Evolutionary conservation across 2,329 filamentous ascomycete genomes (phyloP), one percentile per base, ranked within the genome.

Genomic region (Diaporthe citrichinensis): DNA sequence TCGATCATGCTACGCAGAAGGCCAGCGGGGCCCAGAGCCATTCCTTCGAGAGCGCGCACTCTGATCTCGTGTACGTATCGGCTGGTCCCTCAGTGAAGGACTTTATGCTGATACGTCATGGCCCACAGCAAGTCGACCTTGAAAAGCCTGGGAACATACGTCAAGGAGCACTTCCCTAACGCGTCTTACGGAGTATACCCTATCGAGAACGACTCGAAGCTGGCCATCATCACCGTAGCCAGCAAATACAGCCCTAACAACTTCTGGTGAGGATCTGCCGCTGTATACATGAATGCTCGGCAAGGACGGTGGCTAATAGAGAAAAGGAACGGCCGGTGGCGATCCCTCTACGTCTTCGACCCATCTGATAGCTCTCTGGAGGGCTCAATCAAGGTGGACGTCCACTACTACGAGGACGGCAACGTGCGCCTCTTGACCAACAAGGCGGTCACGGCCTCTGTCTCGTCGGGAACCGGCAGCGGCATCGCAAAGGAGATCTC

Each of bases 391-490:
- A 95, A 96, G 84, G 94, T 98, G 72, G 96, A 98, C 80, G 96
- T 99, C 71, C 97, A 99, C 88, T 99, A 99, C 89, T 99, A 99
- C 87, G 97, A 99, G 86, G 97, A 99, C 83, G 97, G 97, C 77
- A 99, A 99, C 83, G 97, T 99, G 75, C 94, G 97, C 3, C 90
- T 99, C 76, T 89, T 96, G 78, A 98, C 97, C n/a, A 93, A 91
- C 81, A 98, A 98, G 86, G 88, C 93, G 15, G 84, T 96, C 17
- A 88, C 88, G 0, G 84, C 90, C 4, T 90, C 90, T 12, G 84
- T 94, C n/a, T 84, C 91, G 1, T 92, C 90, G 1, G 88, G 88
- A 53, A 91, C 90, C 2, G 93, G 92, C 10, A 89, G 90, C 0
- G 94, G 92, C 49, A 90, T 98, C 62, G 88, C 94, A 78, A 93